These are phyloP conservation scores for Metarhizium humberi DNA, from an alignment of 2,329 filamentous ascomycete genomes.

Conservation along the genomic window DNA sequence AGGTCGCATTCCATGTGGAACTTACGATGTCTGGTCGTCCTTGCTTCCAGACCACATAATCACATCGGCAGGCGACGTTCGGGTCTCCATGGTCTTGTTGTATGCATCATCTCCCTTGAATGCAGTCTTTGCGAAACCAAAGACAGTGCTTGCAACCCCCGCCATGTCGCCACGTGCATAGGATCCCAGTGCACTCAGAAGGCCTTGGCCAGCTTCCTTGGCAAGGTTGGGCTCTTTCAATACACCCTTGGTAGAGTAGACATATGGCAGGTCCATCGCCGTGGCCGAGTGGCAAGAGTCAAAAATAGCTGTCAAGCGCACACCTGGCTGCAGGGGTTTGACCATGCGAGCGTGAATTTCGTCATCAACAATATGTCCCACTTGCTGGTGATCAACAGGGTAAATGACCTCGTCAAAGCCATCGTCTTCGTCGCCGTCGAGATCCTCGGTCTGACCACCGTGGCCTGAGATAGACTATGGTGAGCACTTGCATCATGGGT, in stretches of 20 bases:
- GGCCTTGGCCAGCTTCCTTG: conserved; percentile 66
- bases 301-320: conserved; percentile 75
- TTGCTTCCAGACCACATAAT: conserved; percentile 98
- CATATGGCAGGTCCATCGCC: conserved; percentile 67
- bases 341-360: conserved; percentile 76
- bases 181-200: conserved; percentile 63
- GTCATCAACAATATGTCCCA: conserved; percentile 70
- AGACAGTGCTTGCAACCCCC: conserved; percentile 70
- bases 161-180: conserved; percentile 79
- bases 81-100: conserved; percentile 74
- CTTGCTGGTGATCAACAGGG: conserved; percentile 60
- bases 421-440: conserved; percentile 69
- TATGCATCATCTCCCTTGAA: conserved; percentile 70
- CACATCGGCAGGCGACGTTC: conserved; percentile 90
- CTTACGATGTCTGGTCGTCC: conserved; percentile 78
- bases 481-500: conserved; percentile 5
- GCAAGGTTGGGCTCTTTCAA: conserved; percentile 75
- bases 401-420: conserved; percentile 74
- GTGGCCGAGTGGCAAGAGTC: conserved; percentile 76
- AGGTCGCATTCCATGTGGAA: conserved; percentile 1
- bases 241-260: conserved; percentile 71
- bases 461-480: conserved; percentile 41
- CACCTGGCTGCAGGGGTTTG: conserved; percentile 65
- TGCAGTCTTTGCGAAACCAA: conserved; percentile 81
- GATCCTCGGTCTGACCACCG: conserved; percentile 64